Evolutionary conservation across 176 grass and related monocot genomes (phyloP).

Genomic region (Hsuehochloa calcarea): DNA sequence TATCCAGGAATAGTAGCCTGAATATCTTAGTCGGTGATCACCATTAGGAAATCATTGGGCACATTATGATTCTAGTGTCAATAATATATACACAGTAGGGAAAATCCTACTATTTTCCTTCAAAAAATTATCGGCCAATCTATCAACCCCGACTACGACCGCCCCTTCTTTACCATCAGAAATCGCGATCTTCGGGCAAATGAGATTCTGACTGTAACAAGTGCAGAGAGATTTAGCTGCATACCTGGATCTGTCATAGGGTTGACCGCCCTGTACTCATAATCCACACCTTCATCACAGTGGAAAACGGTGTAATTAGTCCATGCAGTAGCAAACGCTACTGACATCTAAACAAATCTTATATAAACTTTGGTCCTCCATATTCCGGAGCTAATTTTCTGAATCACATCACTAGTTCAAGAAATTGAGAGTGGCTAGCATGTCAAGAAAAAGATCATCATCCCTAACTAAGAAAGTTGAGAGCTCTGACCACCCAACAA

Average conservation of each 20-base stretch:
- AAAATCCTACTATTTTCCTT: too few species aligned
- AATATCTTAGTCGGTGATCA: neutral
- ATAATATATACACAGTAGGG: too few species aligned
- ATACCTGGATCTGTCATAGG: conserved; percentile 48
- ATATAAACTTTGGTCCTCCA: neutral
- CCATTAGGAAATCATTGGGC: neutral
- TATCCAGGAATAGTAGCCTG: neutral
- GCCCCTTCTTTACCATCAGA: neutral
- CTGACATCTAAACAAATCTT: neutral
- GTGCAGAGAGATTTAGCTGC: neutral
- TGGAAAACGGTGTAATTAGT: neutral
- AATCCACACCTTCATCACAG: conserved; percentile 44
- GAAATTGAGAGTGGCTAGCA: too few species aligned
- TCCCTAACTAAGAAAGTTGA: neutral
- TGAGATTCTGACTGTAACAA: neutral
- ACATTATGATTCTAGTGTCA: neutral
- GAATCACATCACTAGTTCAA: neutral
- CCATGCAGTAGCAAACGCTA: conserved; percentile 11
- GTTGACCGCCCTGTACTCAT: conserved; percentile 60
- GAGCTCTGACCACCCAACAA: neutral
- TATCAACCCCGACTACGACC: neutral
- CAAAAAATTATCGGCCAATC: neutral
- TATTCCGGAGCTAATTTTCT: neutral
- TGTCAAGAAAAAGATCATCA: neutral
- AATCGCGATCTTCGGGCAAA: neutral